phyloP scores from a whole-genome alignment of 768 basidiomycete genomes.

The Russula virescens region DNA sequence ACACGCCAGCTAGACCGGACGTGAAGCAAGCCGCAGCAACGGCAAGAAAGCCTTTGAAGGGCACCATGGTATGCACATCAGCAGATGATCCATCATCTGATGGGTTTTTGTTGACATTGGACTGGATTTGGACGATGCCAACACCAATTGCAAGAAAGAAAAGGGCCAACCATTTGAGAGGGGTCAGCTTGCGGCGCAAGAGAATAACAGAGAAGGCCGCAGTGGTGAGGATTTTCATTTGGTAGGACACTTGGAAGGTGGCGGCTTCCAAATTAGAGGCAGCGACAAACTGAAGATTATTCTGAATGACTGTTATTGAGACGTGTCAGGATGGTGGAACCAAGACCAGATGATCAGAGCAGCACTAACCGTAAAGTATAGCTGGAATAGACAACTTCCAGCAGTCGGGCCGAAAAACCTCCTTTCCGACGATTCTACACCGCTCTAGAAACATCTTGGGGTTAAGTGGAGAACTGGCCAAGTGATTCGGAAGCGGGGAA shows the following conservation, averaged over 20 bases:
- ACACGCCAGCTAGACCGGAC: constrained; percentile 93
- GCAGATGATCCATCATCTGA: constrained; percentile 4
- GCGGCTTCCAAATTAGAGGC: constrained; percentile 91
- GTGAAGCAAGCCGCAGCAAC: constrained; percentile 91
- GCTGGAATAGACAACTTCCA: constrained; percentile 98
- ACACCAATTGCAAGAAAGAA: constrained; percentile 84
- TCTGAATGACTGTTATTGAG: constrained; percentile 67
- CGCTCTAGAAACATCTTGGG: constrained; percentile 38
- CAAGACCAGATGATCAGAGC: not conserved
- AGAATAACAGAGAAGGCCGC: constrained; percentile 83
- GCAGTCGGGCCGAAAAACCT: constrained; percentile 85
- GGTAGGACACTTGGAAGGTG: constrained; percentile 95
- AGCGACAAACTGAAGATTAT: constrained; percentile 93
- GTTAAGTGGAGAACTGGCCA: constrained; percentile 34
- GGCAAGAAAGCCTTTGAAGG: constrained; percentile 81
- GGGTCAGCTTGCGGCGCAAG: constrained; percentile 66
- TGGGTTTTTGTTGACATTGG: constrained; percentile 24
- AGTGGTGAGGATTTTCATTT: constrained; percentile 96
- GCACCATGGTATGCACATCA: constrained; percentile 58
- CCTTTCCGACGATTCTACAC: constrained; percentile 51
- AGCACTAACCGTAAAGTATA: constrained; percentile 70
- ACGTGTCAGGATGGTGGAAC: constrained; percentile 13
- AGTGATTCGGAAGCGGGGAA: constrained; percentile 25
- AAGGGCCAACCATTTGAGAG: constrained; percentile 79
- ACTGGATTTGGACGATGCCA: constrained; percentile 62